Conservation (phyloP, 495 filamentous ascomycete genomes). For the Xylona heveae region DNA sequence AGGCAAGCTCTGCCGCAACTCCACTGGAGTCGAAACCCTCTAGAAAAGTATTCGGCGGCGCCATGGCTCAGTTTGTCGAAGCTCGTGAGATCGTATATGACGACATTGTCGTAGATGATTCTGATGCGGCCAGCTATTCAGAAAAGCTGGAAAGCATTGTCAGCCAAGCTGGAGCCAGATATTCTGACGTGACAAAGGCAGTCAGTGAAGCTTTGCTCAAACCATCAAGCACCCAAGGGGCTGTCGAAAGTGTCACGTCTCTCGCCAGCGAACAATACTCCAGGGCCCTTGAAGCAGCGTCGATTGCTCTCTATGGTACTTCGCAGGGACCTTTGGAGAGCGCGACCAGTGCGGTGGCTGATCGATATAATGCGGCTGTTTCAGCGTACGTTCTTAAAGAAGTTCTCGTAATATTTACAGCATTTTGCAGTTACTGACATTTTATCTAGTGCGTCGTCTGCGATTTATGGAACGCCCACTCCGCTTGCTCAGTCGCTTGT, state of each 20-base stretch:
- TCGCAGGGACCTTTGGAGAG: slow-evolving; percentile 26
- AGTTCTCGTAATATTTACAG: slow-evolving; percentile 3
- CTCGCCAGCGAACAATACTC: slow-evolving; percentile 33
- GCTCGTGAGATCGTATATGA: slow-evolving; percentile 28
- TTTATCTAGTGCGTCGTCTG: slow-evolving; percentile 28
- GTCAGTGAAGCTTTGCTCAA: slow-evolving; percentile 29
- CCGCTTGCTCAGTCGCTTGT: slow-evolving; percentile 20
- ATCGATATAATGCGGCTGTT: slow-evolving; percentile 35
- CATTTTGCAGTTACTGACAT: neutral
- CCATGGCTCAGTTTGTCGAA: slow-evolving; percentile 30
- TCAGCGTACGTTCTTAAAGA: slow-evolving; percentile 29
- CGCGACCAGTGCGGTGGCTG: slow-evolving; percentile 27
- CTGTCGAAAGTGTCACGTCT: slow-evolving; percentile 22
- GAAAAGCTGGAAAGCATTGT: slow-evolving; percentile 28
- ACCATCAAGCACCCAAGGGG: slow-evolving; percentile 21
- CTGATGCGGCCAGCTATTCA: slow-evolving; percentile 21
- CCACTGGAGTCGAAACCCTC: slow-evolving; percentile 11
- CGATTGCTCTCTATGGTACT: slow-evolving; percentile 33
- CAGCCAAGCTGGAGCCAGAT: slow-evolving; percentile 25
- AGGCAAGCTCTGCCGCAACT: slow-evolving; percentile 5
- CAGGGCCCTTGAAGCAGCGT: slow-evolving; percentile 33
- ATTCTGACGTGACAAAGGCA: slow-evolving; percentile 27
- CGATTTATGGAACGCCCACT: slow-evolving; percentile 38
- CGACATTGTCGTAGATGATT: slow-evolving; percentile 25
- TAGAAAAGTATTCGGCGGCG: slow-evolving; percentile 27